Base-by-base conservation (phyloP, 2,329 filamentous ascomycete species). In the Biscogniauxia sp. region DNA sequence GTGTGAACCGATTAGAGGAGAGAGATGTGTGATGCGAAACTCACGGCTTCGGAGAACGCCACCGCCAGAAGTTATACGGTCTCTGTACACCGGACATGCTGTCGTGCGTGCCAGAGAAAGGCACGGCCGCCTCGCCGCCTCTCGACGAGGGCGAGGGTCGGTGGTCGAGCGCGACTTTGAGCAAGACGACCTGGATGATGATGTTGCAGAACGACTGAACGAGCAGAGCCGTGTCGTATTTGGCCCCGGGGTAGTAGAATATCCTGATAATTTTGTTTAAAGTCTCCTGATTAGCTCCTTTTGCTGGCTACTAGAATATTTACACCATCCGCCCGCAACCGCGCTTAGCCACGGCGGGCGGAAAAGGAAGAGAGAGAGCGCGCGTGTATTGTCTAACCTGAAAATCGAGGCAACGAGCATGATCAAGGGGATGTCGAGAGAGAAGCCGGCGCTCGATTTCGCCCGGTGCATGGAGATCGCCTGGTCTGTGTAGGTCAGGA, bases 41-140 rank as follows among this genome's bases (percentile, higher is more conserved):
- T 61, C 73, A 88, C 78, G 90, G 89, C 68, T 87, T 87, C 5
- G 87, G 82, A 20, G 84, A 85, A 59, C 86, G 83, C 91, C 91
- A 94, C 75, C 91, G 90, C 91, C 91, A 94, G 74, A 94, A 94
- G 69, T 87, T 84, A 72, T 88, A 93, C 0, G 91, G 91, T 23
- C 91, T 80, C 62, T 79, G 80, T 52, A 75, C 76, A 60, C 73
- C 75, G 60, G 66, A 76, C 50, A 72, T 66, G 9, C 73, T 77
- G 63, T 80, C 77, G 49, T 80, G 73, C 7, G 78, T 70, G 20
- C 82, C 84, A 1, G 84, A 79, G 73, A 93, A 93, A 13, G 91
- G 90, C 20, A 80, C 64, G 2, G 82, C 79, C 6, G 82, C 79
- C 55, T 87, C 85, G 59, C 86, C 85, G 49, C 85, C 85, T 74